Percentiles rank a stretch among this genome's conserved stretches.
Conservation (phyloP, 805 yeast species). For the Candida coleopterorum region DNA sequence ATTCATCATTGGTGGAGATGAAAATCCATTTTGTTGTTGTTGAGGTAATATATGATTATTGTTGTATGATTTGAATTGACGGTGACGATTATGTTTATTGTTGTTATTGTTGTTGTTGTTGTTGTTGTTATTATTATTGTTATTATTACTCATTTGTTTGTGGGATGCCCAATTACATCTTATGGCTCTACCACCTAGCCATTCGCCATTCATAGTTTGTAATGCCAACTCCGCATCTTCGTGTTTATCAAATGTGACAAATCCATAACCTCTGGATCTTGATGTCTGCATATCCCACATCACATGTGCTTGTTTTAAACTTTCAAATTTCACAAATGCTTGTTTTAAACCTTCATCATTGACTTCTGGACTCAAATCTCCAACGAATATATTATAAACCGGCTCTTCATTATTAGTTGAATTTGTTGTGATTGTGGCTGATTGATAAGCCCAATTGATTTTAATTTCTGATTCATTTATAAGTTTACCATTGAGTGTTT, state of each 20-base stretch:
- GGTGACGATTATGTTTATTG: conserved; percentile 6
- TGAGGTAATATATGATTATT: conserved; percentile 3
- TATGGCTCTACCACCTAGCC: conserved; percentile 68
- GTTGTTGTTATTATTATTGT: conserved; percentile 12
- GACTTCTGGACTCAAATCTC: conserved; percentile 78
- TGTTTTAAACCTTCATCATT: conserved; percentile 66
- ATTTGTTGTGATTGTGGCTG: conserved; percentile 58
- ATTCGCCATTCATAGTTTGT: conserved; percentile 67
- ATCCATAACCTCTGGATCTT: conserved; percentile 87
- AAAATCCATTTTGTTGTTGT: conserved; percentile 6
- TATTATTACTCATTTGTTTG: conserved; percentile 36
- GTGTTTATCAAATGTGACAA: conserved; percentile 66
- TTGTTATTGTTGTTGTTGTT: conserved; percentile 14
- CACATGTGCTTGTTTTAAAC: conserved; percentile 78
- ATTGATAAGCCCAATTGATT: conserved; percentile 82
- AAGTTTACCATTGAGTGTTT: conserved; percentile 53
- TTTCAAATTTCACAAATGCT: conserved; percentile 53
- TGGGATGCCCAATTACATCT: conserved; percentile 89
- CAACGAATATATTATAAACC: conserved; percentile 75
- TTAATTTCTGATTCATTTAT: conserved; percentile 53
- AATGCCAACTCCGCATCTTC: conserved; percentile 73
- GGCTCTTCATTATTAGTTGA: conserved; percentile 38
- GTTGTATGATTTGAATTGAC: conserved; percentile 9
- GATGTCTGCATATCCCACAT: conserved; percentile 98
- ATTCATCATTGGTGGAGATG: background rate